Evolutionary conservation across 768 basidiomycete species (phyloP), one percentile per base, ranked within the genome.

Genomic region (Suillus bovinus): DNA sequence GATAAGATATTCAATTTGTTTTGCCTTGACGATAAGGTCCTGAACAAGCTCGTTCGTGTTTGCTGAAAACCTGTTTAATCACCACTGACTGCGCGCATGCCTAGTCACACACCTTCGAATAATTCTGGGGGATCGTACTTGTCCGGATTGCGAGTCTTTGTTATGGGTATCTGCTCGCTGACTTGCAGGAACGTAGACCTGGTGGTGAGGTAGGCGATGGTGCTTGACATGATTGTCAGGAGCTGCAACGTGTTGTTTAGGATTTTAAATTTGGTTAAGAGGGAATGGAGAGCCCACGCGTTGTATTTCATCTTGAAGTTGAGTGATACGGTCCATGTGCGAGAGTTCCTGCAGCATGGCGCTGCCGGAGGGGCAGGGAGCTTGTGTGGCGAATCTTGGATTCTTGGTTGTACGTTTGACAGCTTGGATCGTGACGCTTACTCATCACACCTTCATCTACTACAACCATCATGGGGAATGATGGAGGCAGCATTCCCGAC

Each of bases 251-350:
- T 13, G 16, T 7, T 44, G 60, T 56, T 50, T 27, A n/a, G 42
- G 61, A 10, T 9, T 22, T 58, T 4, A 24, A 29, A 14, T 24
- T 1, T 36, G 16, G 3, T 47, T 27, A 17, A 17, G 31, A 54
- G 34, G 27, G 34, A 4, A 22, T 1, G 9, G 9, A 29, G 66
- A 78, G 65, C 78, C 59, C 59, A 90, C 92, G 79, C 91, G 87
- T 77, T 96, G 94, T 63, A 94, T 93, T 76, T 91, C 91, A 85
- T 96, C 90, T 81, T 95, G 93, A 60, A 96, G 87, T 75, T 96
- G 94, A 11, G 94, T 95, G 75, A 96, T 91, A 78, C 93, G 89
- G 82, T 96, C 94, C 94, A 95, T 95, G 81, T 92, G 87, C 75
- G 91, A 86, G 74, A 93, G 78, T 86, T 93, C 91, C 83, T 91